Base-by-base conservation (phyloP, 164 flowering plant species). In the Vitis amurensis region DNA sequence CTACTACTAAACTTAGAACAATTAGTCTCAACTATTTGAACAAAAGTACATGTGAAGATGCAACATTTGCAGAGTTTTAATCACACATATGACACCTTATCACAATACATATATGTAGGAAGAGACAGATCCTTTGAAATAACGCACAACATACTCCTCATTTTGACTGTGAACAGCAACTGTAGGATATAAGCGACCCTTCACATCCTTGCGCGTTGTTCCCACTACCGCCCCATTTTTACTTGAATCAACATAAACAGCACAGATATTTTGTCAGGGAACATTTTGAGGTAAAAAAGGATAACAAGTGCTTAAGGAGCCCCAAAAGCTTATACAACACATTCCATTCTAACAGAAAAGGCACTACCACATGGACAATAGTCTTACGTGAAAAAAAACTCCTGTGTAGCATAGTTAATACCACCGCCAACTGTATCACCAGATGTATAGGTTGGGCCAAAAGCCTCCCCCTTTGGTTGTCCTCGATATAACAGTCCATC, bases 391-490 rank as follows among this genome's bases (percentile, higher is more conserved):
- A 96, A 96, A 89, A 96, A 93, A 78, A 93, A 78, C 80, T 93
- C 92, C 72, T 87, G 91, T 50, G 97, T 77, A 73, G 93, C 88
- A 76, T 93, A 93, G 77, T 93, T 96, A 72, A 96, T 93, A 57
- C 99, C 99, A 77, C 87, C 92, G 66, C 99, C 99, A 80, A 96
- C 89, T 8, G 86, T 91, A 82, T 96, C 99, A 69, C 88, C 88
- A 68, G 97, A 49, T 63, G 97, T 85, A 71, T 78, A 96, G 9
- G 89, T 84, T n/a, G 98, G 97, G 52, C 99, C 98, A 86, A 91
- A 93, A 17, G 83, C 49, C 65, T 93, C 97, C 59, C 95, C 97
- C 72, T 83, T 92, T 70, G 89, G 98, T 13, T 81, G 91, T 66
- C 99, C 97, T 74, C 88, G 95, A 74, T 93, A 96, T 73, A 96